phyloP scores from a whole-genome alignment of 441 rosid species.

The Jatropha multifida region DNA sequence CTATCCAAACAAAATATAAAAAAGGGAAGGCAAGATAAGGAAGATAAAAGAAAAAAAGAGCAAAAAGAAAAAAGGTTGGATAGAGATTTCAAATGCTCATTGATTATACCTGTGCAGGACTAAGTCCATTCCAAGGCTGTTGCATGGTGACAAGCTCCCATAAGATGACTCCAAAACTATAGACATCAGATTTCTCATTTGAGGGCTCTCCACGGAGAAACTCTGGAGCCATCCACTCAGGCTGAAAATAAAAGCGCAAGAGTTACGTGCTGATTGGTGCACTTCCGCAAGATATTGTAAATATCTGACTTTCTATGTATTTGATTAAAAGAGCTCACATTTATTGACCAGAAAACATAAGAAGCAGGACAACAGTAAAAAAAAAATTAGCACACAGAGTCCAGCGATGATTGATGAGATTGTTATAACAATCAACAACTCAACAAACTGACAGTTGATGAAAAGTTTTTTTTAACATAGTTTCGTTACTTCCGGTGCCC shows the following conservation, averaged over 20 bases:
- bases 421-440: not conserved
- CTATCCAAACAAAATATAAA: too few species aligned
- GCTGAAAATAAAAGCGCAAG: slow-evolving; percentile 62
- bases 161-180: slow-evolving; percentile 84
- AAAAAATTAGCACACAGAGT: not conserved
- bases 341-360: not conserved
- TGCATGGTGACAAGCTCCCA: slow-evolving; percentile 94
- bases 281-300: slow-evolving; percentile 30
- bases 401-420: not conserved
- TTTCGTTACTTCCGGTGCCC: not conserved
- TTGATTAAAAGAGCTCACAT: not conserved
- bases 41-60: not conserved
- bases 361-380: not conserved
- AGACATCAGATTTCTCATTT: slow-evolving; percentile 93
- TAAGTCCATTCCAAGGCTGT: slow-evolving; percentile 94
- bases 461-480: not conserved
- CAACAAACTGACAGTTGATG: not conserved
- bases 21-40: not conserved
- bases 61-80: not conserved
- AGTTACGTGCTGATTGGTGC: slow-evolving; percentile 43
- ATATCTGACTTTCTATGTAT: slow-evolving; percentile 27
- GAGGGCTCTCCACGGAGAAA: slow-evolving; percentile 99
- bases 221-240: slow-evolving; percentile 99
- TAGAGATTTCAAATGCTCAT: not conserved
- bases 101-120: slow-evolving; percentile 81